Evolutionary conservation across 129 eudicot genomes (phyloP).

Genomic region (Helianthus tuberosus): DNA sequence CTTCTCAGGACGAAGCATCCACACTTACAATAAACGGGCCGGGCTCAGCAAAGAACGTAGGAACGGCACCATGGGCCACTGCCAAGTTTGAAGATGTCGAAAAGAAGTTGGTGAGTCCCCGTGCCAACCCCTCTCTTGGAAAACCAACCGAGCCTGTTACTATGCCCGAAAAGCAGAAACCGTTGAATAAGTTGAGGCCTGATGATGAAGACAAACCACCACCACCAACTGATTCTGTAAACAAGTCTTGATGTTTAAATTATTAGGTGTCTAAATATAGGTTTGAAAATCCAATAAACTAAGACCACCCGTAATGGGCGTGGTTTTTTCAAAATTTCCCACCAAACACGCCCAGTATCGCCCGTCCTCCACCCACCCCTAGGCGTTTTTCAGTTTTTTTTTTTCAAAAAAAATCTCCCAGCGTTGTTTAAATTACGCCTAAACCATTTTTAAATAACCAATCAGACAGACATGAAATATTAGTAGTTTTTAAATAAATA

Average conservation of each 20-base stretch:
- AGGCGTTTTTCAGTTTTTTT: too few relatives aligned
- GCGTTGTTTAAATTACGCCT: too few relatives aligned
- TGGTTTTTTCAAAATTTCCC: too few relatives aligned
- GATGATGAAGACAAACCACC: constrained; percentile 44
- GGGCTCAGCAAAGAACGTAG: constrained; percentile 52
- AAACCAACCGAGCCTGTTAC: constrained; percentile 56
- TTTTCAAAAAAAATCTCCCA: too few relatives aligned
- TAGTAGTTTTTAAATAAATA: too few relatives aligned
- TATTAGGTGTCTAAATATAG: not conserved
- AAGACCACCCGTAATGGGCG: too few relatives aligned
- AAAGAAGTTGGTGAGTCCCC: constrained; percentile 75
- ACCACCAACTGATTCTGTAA: constrained; percentile 27
- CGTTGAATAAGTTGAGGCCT: constrained; percentile 55
- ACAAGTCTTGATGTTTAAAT: constrained; percentile 13
- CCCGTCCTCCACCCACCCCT: too few relatives aligned
- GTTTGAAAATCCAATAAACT: too few relatives aligned
- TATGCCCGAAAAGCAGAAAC: constrained; percentile 60
- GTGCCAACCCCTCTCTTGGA: constrained; percentile 42
- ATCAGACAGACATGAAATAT: too few relatives aligned
- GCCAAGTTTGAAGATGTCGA: constrained; percentile 89
- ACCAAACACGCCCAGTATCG: too few relatives aligned
- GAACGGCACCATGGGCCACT: constrained; percentile 83
- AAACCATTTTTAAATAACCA: too few relatives aligned
- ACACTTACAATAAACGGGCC: constrained; percentile 74
- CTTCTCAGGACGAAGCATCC: constrained; percentile 84